Evolutionary conservation across 2,329 filamentous ascomycete species (phyloP), one percentile per base, ranked within the genome.

Genomic region (Penicillium sp.): DNA sequence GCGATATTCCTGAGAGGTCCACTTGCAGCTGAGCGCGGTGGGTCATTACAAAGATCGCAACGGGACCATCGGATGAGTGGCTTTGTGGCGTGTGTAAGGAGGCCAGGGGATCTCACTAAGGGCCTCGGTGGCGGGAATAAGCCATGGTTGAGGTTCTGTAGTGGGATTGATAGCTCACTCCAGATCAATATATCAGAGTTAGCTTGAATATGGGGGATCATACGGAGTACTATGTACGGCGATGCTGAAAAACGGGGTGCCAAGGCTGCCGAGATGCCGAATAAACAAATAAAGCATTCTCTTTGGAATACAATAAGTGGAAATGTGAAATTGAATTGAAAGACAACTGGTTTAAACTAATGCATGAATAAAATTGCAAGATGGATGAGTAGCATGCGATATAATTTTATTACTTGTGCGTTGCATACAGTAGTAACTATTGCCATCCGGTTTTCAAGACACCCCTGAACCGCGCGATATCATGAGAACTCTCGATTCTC

Each of bases 391-490:
- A 22, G 18, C 9, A 24, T 27, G 18, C 11, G 18, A 18, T 18
- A 18, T 18, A 18, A 18, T 18, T 18, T 18, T 18, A 18, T 4
- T 27, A 6, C 24, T 9, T n/a, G n/a, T n/a, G 22, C 5, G n/a
- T n/a, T 13, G 8, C 14, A 8, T 16, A n/a, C n/a, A n/a, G n/a
- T n/a, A 9, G 29, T 13, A 29, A n/a, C 5, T n/a, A 36, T 13
- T 14, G 34, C 31, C 13, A 31, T 13, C 34, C 43, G 31, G 48
- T 38, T n/a, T 31, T 27, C 5, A 24, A 6, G 5, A 46, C n/a
- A 21, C 55, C 55, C 51, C 52, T 57, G 52, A 57, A 22, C 47
- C 36, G 29, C 29, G 29, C 32, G 42, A 54, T 51, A 44, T 47
- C 47, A 54, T 47, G 43, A 54, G 50, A n/a, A 45, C 47, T 45